Conservation (phyloP, 805 yeast genomes). For the Ogataea nitratoaversa region DNA sequence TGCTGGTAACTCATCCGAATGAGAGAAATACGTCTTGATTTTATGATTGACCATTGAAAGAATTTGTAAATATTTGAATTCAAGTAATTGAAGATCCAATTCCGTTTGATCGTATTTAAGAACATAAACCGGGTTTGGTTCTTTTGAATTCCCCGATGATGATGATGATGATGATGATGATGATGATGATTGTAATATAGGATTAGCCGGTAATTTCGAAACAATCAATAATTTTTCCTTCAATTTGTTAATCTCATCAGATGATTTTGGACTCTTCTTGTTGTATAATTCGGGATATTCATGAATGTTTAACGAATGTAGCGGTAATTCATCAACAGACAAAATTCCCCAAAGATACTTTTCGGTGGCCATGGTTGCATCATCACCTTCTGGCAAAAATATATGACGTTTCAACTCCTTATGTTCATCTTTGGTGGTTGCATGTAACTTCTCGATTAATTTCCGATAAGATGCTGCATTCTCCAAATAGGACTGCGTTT, state of each 20-base stretch:
- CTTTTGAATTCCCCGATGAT: not conserved
- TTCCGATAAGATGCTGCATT: slow-evolving; percentile 12
- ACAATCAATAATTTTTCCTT: not conserved
- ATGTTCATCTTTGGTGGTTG: not conserved
- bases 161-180: not conserved
- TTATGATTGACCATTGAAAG: slow-evolving; percentile 23
- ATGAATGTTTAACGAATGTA: not conserved
- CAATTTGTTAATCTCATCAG: not conserved
- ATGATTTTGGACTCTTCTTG: not conserved
- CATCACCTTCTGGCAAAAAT: too few relatives aligned
- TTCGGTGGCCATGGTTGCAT: not conserved
- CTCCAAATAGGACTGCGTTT: slow-evolving; percentile 15
- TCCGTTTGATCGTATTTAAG: slow-evolving; percentile 24
- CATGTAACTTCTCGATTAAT: slow-evolving; percentile 8
- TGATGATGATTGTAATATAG: not conserved
- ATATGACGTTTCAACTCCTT: not conserved
- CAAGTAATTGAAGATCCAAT: slow-evolving; percentile 24
- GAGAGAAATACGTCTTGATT: slow-evolving; percentile 24
- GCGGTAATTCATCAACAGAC: slow-evolving; percentile 1
- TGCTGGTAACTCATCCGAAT: slow-evolving; percentile 15
- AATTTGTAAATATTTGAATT: slow-evolving; percentile 25
- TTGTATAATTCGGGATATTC: not conserved
- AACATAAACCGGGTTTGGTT: slow-evolving; percentile 1
- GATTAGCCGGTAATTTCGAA: not conserved
- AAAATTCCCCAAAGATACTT: not conserved